Evolutionary conservation across 2,329 filamentous ascomycete species (phyloP).

Genomic region (Xylariaceae sp.): DNA sequence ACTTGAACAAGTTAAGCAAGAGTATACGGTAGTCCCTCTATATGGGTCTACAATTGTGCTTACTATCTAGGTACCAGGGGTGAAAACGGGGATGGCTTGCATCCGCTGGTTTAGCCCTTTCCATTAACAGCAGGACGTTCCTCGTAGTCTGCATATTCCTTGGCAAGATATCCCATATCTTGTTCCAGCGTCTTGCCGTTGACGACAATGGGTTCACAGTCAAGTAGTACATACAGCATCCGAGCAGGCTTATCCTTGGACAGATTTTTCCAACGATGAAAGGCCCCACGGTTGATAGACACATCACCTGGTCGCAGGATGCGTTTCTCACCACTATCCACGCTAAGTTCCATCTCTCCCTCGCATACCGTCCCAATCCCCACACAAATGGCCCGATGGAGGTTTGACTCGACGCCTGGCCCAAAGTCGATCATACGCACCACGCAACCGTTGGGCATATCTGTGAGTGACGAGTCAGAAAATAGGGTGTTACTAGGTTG

Average conservation of each 20-base stretch:
- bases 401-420: constrained; percentile 39
- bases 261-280: constrained; percentile 44
- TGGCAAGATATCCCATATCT: constrained; percentile 25
- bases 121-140: not conserved
- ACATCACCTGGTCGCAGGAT: constrained; percentile 47
- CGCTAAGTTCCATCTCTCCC: constrained; percentile 46
- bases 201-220: constrained; percentile 20
- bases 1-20: not conserved
- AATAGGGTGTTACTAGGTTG: not conserved
- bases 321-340: constrained; percentile 44
- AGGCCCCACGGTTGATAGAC: constrained; percentile 48
- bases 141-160: constrained; percentile 27
- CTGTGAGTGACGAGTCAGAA: not conserved
- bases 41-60: not conserved
- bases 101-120: not conserved
- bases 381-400: constrained; percentile 49
- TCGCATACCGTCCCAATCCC: constrained; percentile 51
- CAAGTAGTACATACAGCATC: constrained; percentile 39
- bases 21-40: not conserved
- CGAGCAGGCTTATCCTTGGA: constrained; percentile 42
- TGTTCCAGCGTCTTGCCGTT: constrained; percentile 26
- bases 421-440: constrained; percentile 48
- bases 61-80: not conserved
- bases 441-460: constrained; percentile 43
- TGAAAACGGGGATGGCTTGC: not conserved